Base-by-base conservation (phyloP, 73 alveolate genomes). In the Tetrahymena thermophila region DNA sequence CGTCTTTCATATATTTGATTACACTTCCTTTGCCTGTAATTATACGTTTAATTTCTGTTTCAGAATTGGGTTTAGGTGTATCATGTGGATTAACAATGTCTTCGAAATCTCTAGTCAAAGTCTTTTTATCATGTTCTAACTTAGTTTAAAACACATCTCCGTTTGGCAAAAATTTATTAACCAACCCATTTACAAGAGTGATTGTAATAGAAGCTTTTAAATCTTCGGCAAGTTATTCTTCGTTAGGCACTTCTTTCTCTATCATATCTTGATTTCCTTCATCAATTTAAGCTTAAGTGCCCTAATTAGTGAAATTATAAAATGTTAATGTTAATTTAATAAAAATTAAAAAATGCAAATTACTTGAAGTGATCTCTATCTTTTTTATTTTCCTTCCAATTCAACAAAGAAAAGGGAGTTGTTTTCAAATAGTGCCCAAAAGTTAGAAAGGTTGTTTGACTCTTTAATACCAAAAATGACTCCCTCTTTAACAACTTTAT, bases 11-110 rank as follows among this genome's bases (percentile, higher is more conserved):
- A 93, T 98, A 96, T 28, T 98, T 95, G 85, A 98, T 96, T 19
- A 98, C 98, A 43, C 96, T 85, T 16, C 97, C 97, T 43, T 85
- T 93, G 10, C 97, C 97, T 35, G 97, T 97, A 13, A 97, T 94
- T 9, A 97, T 95, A 94, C 98, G 37, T 34, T 96, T 84, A 8
- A 57, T 95, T 93, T 97, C 98, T 34, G 40, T 43, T 37, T 96
- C 97, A 43, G 84, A 93, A n/a, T 97, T 96, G 28, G 93, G 93
- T 35, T 85, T 94, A 4, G 97, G 95, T 55, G 93, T 89, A 85
- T 95, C 97, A 55, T 95, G 94, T 14, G 94, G 85, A 95, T 95
- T 95, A 50, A 95, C 43, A 16, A 95, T 42, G n/a, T 71, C 89
- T 71, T 71, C 89, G 11, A 71, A 71, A 31, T 71, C 89, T 25